These are phyloP conservation scores for Amanita phalloides DNA, from an alignment of 768 basidiomycete genomes.

Conservation along the genomic window DNA sequence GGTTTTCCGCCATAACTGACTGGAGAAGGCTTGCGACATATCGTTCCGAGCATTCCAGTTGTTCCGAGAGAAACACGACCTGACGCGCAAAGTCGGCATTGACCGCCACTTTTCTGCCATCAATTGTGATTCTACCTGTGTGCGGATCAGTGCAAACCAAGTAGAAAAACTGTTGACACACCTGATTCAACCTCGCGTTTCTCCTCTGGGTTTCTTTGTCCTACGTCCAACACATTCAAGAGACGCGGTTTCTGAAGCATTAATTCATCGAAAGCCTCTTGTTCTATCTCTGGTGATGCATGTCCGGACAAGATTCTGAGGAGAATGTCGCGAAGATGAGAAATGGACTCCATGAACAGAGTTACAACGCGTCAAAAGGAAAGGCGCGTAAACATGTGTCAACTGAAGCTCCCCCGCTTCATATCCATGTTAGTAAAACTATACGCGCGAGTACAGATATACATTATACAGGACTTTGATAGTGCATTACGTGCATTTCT, in stretches of 20 bases:
- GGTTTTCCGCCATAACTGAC: conserved; percentile 48
- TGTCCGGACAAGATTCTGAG: conserved; percentile 34
- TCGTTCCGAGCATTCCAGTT: conserved; percentile 76
- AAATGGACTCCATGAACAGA: conserved; percentile 45
- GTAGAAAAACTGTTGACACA: conserved; percentile 16
- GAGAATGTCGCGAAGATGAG: conserved; percentile 43
- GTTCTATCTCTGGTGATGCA: conserved; percentile 43
- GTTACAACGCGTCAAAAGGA: conserved; percentile 8
- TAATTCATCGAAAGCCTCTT: conserved; percentile 67
- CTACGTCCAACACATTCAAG: conserved; percentile 54
- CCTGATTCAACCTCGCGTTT: conserved; percentile 63
- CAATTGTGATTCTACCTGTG: conserved; percentile 54
- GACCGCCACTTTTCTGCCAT: conserved; percentile 59
- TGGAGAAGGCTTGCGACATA: conserved; percentile 64
- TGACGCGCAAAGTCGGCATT: conserved; percentile 75
- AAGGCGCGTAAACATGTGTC: conserved; percentile 16
- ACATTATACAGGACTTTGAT: neutral
- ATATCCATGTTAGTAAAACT: neutral
- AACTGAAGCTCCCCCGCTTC: conserved; percentile 1
- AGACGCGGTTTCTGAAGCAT: conserved; percentile 57
- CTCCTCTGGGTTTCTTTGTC: conserved; percentile 49
- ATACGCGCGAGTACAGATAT: neutral
- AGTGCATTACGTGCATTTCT: too few relatives aligned
- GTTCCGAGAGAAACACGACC: conserved; percentile 67
- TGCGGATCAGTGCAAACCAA: neutral